Evolutionary conservation across 108 stramenopile species (phyloP), one percentile per base, ranked within the genome.

Genomic region (Fistulifera solaris): DNA sequence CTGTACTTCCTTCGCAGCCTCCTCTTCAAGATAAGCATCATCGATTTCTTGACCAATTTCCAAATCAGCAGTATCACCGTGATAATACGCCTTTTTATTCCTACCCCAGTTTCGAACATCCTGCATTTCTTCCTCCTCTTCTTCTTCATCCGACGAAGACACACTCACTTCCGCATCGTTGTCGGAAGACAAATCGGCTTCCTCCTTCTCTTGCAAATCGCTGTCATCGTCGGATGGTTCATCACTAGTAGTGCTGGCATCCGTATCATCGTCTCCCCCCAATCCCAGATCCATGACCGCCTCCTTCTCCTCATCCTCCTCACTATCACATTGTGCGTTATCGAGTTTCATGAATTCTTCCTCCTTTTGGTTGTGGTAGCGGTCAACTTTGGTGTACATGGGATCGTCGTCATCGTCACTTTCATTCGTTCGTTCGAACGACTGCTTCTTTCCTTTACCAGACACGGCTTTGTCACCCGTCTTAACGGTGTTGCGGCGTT

Each of bases 11-110:
- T 68, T 68, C 11, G 78, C 92, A 12, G 78, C 89, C 61, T 87
- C 86, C 56, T 87, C 88, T 67, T 91, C 91, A 0, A 86, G 66
- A 19, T 67, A 72, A 16, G 89, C 89, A 65, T 86, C 80, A 48
- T 79, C 78, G 14, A 75, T 76, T 31, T 90, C 84, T 54, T 95
- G 93, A 15, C 93, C 94, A 63, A 95, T 87, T 62, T 96, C 97
- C 23, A 98, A 67, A 62, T 96, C 97, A 6, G 89, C 94, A 0
- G 95, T 95, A 56, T 98, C 97, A 38, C 88, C 97, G 35, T 80
- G 66, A 59, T 92, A 98, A 64, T 97, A 97, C 0, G 58, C 53
- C 3, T 72, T 69, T 67, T 94, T 94, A 52, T 77, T 89, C 38
- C 65, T 63, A 16, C 96, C 96, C 96, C 96, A 98, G 40, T 73